Conservation (phyloP, 2,329 filamentous ascomycete species). For the Clonostachys chloroleuca region DNA sequence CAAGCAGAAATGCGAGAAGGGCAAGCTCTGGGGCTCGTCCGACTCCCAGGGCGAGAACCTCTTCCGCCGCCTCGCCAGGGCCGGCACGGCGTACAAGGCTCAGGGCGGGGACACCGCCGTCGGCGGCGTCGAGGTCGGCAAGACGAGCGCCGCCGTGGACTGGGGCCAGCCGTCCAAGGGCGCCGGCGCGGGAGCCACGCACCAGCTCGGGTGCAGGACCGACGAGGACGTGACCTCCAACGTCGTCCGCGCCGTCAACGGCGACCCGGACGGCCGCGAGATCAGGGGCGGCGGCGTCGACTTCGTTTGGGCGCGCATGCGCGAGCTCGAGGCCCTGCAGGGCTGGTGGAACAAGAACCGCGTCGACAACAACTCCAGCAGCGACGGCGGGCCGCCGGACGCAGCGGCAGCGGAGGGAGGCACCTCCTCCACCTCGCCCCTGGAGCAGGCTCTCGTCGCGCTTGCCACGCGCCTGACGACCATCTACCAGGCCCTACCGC, state of each 20-base stretch:
- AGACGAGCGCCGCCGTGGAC: conserved; percentile 75
- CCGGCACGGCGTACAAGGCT: conserved; percentile 57
- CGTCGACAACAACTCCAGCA: conserved; percentile 22
- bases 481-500: conserved; percentile 55
- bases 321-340: conserved; percentile 59
- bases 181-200: conserved; percentile 49
- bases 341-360: conserved; percentile 65
- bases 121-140: conserved; percentile 50
- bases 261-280: conserved; percentile 52
- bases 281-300: conserved; percentile 58
- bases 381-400: conserved; percentile 25
- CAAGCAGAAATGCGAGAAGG: conserved; percentile 93
- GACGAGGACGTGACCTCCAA: conserved; percentile 54
- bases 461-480: conserved; percentile 44
- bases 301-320: conserved; percentile 63
- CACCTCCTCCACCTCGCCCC: conserved; percentile 15
- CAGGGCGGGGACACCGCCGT: conserved; percentile 54
- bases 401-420: conserved; percentile 4
- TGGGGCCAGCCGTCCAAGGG: conserved; percentile 75
- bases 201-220: conserved; percentile 50
- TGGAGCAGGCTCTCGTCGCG: conserved; percentile 40
- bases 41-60: conserved; percentile 81
- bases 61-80: conserved; percentile 73
- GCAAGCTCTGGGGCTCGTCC: conserved; percentile 76
- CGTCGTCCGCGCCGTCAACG: conserved; percentile 53